Evolutionary conservation across 495 filamentous ascomycete species (phyloP).

Genomic region (Thozetella sp.): DNA sequence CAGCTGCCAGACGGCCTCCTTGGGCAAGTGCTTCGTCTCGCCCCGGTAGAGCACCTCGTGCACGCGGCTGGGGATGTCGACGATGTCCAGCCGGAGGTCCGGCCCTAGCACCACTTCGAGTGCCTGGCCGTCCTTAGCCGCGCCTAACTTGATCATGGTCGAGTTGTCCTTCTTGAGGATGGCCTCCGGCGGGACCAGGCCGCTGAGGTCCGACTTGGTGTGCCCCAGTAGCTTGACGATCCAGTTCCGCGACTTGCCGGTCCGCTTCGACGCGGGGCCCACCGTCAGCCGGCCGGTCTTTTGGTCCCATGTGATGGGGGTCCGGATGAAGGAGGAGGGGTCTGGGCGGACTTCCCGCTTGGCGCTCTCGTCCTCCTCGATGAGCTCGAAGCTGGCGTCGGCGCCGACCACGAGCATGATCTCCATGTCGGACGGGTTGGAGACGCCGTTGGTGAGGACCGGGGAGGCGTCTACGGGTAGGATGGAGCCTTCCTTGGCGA

Average conservation of each 20-base stretch:
- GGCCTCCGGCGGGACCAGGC: conserved; percentile 9
- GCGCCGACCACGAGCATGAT: conserved; percentile 53
- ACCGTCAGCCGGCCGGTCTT: conserved; percentile 17
- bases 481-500: conserved; percentile 56
- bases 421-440: conserved; percentile 38
- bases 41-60: conserved; percentile 34
- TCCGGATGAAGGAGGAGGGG: conserved; percentile 18
- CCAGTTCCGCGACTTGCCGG: conserved; percentile 16
- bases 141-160: conserved; percentile 28
- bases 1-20: conserved; percentile 38
- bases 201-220: conserved; percentile 6
- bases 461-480: conserved; percentile 45
- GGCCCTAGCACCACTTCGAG: conserved; percentile 29
- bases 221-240: conserved; percentile 18
- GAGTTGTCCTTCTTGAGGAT: conserved; percentile 4
- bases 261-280: conserved; percentile 19
- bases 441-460: conserved; percentile 38
- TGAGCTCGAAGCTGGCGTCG: conserved; percentile 42
- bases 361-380: conserved; percentile 39
- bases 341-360: conserved; percentile 11
- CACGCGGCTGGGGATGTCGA: conserved; percentile 23
- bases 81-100: conserved; percentile 32
- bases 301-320: conserved; percentile 27
- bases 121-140: conserved; percentile 1
- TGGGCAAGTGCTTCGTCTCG: conserved; percentile 42